Conservation (phyloP, 306 rosid genomes). For the Malus asiatica region DNA sequence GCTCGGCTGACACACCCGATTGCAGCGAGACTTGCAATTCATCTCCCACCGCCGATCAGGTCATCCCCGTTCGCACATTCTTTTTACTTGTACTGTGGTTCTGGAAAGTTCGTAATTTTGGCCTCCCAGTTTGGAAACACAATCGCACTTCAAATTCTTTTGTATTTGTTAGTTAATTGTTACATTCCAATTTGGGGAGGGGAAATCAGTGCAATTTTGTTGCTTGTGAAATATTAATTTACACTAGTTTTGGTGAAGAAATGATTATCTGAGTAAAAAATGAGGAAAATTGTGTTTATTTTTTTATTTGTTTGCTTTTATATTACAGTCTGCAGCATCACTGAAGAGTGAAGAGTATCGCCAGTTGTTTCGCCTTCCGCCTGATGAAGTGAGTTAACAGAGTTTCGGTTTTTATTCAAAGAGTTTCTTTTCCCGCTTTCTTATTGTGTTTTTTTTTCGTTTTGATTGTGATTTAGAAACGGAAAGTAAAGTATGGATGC, state of each 20-base stretch:
- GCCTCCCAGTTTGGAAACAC: not conserved
- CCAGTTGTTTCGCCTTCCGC: constrained; percentile 86
- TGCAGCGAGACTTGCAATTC: constrained; percentile 35
- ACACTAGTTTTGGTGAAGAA: not conserved
- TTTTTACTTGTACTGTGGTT: not conserved
- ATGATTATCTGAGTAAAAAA: not conserved
- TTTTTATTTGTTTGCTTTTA: not conserved
- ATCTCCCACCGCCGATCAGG: constrained; percentile 38
- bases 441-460: not conserved
- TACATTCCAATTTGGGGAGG: not conserved
- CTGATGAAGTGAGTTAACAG: constrained; percentile 63
- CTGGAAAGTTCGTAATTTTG: not conserved
- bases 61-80: constrained; percentile 30
- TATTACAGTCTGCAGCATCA: constrained; percentile 34
- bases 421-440: not conserved
- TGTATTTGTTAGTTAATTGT: not conserved
- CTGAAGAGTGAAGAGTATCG: constrained; percentile 93
- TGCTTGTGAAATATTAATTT: not conserved
- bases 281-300: not conserved
- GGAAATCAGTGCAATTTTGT: not conserved
- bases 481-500: not conserved
- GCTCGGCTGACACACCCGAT: constrained; percentile 29
- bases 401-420: constrained; percentile 1
- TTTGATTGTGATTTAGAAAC: not conserved
- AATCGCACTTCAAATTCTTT: not conserved